phyloP scores from a whole-genome alignment of 1,139 yeast species.

The Blastobotrys elegans region DNA sequence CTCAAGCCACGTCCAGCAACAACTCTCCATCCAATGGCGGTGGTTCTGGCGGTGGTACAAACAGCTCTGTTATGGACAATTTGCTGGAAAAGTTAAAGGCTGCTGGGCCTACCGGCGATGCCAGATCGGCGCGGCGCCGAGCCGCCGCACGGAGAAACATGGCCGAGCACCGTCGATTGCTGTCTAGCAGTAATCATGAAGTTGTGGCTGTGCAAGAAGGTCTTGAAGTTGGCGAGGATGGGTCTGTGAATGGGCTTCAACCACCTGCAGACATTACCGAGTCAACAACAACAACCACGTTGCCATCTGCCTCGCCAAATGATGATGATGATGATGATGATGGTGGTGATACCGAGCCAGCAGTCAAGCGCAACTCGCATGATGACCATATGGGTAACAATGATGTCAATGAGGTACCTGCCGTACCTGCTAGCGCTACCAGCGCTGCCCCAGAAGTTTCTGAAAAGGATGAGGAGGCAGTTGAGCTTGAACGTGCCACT shows the following conservation, averaged over 20 bases:
- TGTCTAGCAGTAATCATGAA: conserved; percentile 14
- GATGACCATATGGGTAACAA: neutral
- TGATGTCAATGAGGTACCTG: neutral
- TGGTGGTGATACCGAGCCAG: neutral
- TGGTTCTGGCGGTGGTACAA: conserved; percentile 15
- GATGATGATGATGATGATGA: conserved; percentile 4
- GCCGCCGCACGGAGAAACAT: conserved; percentile 58
- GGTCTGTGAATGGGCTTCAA: conserved; percentile 3
- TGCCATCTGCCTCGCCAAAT: neutral
- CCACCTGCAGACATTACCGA: conserved; percentile 10
- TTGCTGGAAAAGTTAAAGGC: conserved; percentile 68
- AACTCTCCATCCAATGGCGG: conserved; percentile 4
- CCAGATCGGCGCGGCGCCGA: conserved; percentile 74
- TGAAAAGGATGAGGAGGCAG: neutral
- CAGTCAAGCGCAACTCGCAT: neutral
- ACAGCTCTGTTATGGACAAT: conserved; percentile 59
- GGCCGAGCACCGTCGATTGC: conserved; percentile 26
- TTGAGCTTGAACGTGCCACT: conserved; percentile 10
- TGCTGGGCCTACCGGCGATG: conserved; percentile 67
- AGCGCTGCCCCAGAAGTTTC: too few species aligned
- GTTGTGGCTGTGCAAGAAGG: conserved; percentile 5
- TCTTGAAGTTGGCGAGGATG: conserved; percentile 1
- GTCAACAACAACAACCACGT: neutral
- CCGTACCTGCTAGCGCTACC: neutral
- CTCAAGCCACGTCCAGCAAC: conserved; percentile 14